phyloP scores from a whole-genome alignment of 106 monocot species.

The Apostasia ramifera region DNA sequence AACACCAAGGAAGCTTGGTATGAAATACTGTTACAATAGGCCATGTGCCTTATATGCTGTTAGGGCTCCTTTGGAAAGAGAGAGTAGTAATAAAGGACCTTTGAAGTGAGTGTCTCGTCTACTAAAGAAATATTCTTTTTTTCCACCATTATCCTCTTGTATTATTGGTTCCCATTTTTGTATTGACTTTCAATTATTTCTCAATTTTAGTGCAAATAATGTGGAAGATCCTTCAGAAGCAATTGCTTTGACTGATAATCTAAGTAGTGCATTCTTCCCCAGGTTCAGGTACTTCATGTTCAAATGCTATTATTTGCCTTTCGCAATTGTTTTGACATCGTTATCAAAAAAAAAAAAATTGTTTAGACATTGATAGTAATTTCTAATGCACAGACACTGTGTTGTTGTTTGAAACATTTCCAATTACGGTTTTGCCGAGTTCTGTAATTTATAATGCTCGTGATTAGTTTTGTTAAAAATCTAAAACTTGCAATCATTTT shows the following conservation, averaged over 20 bases:
- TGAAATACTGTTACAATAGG: slow-evolving; percentile 94
- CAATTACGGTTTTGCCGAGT: no score
- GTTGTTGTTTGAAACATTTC: no score
- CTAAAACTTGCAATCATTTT: no score
- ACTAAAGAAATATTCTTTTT: neutral
- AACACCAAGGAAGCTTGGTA: slow-evolving; percentile 79
- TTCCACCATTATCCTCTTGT: neutral
- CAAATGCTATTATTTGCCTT: neutral
- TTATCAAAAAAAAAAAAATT: no score
- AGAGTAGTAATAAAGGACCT: slow-evolving; percentile 6
- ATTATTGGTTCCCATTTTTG: neutral
- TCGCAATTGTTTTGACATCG: neutral
- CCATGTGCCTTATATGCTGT: slow-evolving; percentile 79
- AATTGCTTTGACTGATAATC: slow-evolving; percentile 45
- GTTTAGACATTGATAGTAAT: no score
- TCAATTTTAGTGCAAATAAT: slow-evolving; percentile 26
- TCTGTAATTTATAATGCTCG: no score
- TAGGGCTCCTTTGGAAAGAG: slow-evolving; percentile 32
- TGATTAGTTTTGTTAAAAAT: no score
- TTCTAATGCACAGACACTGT: no score
- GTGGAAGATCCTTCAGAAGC: slow-evolving; percentile 13
- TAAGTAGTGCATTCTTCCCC: slow-evolving; percentile 91
- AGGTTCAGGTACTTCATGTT: slow-evolving; percentile 54
- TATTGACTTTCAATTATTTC: slow-evolving; percentile 11
- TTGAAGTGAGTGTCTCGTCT: slow-evolving; percentile 29